Evolutionary conservation across 106 monocot genomes (phyloP), one percentile per base, ranked within the genome.

Genomic region (Dioscorea dumetorum): DNA sequence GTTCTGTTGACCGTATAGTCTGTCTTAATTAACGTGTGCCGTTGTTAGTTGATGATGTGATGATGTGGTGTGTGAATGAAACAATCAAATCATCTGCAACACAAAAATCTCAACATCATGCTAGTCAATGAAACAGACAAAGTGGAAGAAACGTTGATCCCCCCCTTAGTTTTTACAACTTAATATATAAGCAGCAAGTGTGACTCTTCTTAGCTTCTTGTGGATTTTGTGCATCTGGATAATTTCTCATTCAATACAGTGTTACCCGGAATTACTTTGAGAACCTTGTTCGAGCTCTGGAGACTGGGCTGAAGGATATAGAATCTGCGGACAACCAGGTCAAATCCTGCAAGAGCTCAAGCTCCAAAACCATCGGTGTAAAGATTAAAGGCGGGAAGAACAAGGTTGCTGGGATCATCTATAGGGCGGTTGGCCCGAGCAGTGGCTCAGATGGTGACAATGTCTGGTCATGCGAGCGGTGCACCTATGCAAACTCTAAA

Each of bases 241-340:
- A 35, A 14, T 16, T n/a, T 22, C 21, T 3, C 54, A 12, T 70
- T 51, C 16, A 1, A 15, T 50, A 19, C 90, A 99, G 99, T 79
- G 99, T 99, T 54, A 99, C 99, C 22, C 78, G 90, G 3, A 99
- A 99, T 77, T 99, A 99, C 70, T 99, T 99, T 57, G 93, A 99
- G 79, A 99, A 99, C 64, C 75, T 99, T 19, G 99, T 99, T 5
- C 79, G 85, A 16, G 90, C 99, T 1, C 63, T 99, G 22, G 99
- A 99, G 76, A 85, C 83, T 24, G 93, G 99, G 19, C 49, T 99
- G 57, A 82, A 87, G 61, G 99, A 99, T 68, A 93, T 99, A 2
- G 89, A 87, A 0, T 59, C 86, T 52, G 66, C 78, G 41, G 78
- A 68, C 35, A 78, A 83, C 22, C 88, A 85, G 48, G 87, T 85